Evolutionary conservation across 2,329 filamentous ascomycete genomes (phyloP).

Genomic region (Alternaria dauci): DNA sequence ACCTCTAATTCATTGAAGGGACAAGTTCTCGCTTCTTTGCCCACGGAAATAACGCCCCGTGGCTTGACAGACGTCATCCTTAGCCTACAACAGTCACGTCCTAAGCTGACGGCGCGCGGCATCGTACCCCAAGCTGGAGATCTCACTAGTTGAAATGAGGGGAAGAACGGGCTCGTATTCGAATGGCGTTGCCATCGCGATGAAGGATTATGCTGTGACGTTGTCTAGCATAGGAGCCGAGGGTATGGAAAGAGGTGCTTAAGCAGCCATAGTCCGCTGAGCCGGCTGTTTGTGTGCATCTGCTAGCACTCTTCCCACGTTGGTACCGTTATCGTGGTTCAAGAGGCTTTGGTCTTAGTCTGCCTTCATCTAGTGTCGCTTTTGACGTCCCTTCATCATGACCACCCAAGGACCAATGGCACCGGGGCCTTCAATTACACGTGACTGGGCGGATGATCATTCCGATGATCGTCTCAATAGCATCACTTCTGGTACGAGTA

Average conservation of each 20-base stretch:
- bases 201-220: constrained; percentile 19
- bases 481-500: constrained; percentile 19
- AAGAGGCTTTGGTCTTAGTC: neutral
- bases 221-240: constrained; percentile 14
- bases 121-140: constrained; percentile 10
- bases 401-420: constrained; percentile 24
- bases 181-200: constrained; percentile 10
- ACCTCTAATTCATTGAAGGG: neutral
- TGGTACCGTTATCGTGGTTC: neutral
- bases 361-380: neutral
- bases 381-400: constrained; percentile 6
- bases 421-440: constrained; percentile 26
- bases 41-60: constrained; percentile 13
- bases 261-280: constrained; percentile 8
- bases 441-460: constrained; percentile 29
- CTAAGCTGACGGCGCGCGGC: constrained; percentile 17
- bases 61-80: constrained; percentile 25
- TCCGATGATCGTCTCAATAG: constrained; percentile 18
- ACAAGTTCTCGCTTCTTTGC: neutral
- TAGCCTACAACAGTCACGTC: constrained; percentile 13
- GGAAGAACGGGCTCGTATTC: constrained; percentile 12
- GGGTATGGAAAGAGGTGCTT: constrained; percentile 8
- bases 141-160: constrained; percentile 17
- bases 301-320: neutral
- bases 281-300: neutral